Percentiles rank a stretch among this genome's conserved stretches.
Conservation (phyloP, 495 filamentous ascomycete species). For the Xylaria nigripes region DNA sequence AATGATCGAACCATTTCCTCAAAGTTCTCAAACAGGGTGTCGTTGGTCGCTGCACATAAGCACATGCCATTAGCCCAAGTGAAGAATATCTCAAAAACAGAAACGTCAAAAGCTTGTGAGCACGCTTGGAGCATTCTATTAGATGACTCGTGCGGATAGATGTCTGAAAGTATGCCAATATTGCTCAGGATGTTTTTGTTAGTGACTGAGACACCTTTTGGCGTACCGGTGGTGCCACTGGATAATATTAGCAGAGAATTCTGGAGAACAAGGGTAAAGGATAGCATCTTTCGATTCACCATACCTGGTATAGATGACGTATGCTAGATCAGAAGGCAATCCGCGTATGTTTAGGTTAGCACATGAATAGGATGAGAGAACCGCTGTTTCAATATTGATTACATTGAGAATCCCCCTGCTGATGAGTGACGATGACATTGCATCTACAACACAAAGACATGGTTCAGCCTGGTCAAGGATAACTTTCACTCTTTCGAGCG, state of each 20-base stretch:
- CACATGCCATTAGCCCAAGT: slow-evolving; percentile 66
- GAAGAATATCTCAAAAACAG: slow-evolving; percentile 76
- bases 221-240: slow-evolving; percentile 54
- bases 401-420: slow-evolving; percentile 22
- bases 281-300: background rate
- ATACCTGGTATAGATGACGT: slow-evolving; percentile 54
- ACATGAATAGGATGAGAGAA: slow-evolving; percentile 15
- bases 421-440: slow-evolving; percentile 9
- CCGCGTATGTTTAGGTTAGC: slow-evolving; percentile 27
- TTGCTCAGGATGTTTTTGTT: slow-evolving; percentile 62
- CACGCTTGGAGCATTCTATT: slow-evolving; percentile 61
- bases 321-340: slow-evolving; percentile 37
- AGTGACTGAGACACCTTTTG: slow-evolving; percentile 64
- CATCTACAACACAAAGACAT: slow-evolving; percentile 38
- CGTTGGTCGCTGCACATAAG: slow-evolving; percentile 59
- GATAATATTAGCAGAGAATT: background rate
- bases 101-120: slow-evolving; percentile 68
- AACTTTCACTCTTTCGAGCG: slow-evolving; percentile 41
- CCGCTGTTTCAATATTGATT: slow-evolving; percentile 28
- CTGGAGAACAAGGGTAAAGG: background rate
- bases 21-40: slow-evolving; percentile 56
- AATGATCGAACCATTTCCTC: slow-evolving; percentile 50
- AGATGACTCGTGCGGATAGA: slow-evolving; percentile 46
- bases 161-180: slow-evolving; percentile 46
- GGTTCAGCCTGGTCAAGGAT: slow-evolving; percentile 49